These are phyloP conservation scores for Aspergillus ellipticus DNA, from an alignment of 495 filamentous ascomycete species.

Conservation along the genomic window DNA sequence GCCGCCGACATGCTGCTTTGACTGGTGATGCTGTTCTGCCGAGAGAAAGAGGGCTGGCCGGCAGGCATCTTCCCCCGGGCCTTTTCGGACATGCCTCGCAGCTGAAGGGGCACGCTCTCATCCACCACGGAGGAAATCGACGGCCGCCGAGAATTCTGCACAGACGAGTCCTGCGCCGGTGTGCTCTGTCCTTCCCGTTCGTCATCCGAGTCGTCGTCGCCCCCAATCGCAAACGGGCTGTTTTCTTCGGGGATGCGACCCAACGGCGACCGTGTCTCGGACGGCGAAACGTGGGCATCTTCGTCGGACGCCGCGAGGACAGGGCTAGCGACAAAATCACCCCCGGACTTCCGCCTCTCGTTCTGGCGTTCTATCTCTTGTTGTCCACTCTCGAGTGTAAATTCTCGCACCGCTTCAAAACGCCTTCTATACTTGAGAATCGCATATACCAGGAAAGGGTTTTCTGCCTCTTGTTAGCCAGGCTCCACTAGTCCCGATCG, in stretches of 20 bases:
- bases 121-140: conserved; percentile 72
- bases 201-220: conserved; percentile 80
- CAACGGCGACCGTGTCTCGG: conserved; percentile 56
- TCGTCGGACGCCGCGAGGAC: conserved; percentile 61
- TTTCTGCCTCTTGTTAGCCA: conserved; percentile 53
- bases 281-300: conserved; percentile 63
- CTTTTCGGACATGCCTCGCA: conserved; percentile 98
- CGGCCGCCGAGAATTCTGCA: conserved; percentile 64
- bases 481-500: neutral
- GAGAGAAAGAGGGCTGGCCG: conserved; percentile 73
- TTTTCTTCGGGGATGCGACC: conserved; percentile 78
- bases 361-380: conserved; percentile 85
- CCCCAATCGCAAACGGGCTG: conserved; percentile 82
- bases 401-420: conserved; percentile 84
- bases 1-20: conserved; percentile 62
- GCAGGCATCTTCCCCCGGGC: conserved; percentile 96
- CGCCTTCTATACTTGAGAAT: conserved; percentile 75
- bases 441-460: conserved; percentile 76
- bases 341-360: conserved; percentile 67
- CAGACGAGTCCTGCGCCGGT: conserved; percentile 65
- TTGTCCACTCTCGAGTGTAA: conserved; percentile 93
- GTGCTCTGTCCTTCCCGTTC: conserved; percentile 63
- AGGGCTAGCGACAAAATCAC: conserved; percentile 33
- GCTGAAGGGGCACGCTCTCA: conserved; percentile 78
- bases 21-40: conserved; percentile 88